Evolutionary conservation across 352 stramenopile species (phyloP).

Genomic region (Globisporangium heterothallicum): DNA sequence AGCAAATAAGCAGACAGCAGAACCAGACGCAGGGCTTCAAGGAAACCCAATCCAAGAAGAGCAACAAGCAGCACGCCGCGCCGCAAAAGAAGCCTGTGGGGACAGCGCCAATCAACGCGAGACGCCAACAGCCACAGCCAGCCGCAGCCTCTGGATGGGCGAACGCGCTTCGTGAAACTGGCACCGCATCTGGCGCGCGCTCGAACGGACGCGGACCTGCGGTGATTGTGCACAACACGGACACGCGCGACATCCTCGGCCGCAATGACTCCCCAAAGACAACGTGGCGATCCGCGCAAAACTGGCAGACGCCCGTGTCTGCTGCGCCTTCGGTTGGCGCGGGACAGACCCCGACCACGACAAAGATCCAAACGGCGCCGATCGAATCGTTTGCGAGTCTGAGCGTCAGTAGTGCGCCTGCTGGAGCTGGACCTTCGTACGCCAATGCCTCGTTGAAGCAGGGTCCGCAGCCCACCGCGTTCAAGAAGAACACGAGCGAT

Average conservation of each 20-base stretch:
- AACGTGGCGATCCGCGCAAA: conserved; percentile 47
- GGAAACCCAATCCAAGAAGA: conserved; percentile 35
- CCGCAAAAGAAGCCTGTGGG: conserved; percentile 20
- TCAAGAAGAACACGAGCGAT: conserved; percentile 58
- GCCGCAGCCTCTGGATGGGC: conserved; percentile 52
- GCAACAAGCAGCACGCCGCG: conserved; percentile 32
- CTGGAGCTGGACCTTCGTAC: conserved; percentile 28
- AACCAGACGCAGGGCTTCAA: conserved; percentile 36
- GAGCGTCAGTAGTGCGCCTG: conserved; percentile 20
- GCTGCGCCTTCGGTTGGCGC: conserved; percentile 10
- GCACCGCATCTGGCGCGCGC: conserved; percentile 20
- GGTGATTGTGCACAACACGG: conserved; percentile 59
- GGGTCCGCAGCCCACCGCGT: conserved; percentile 23
- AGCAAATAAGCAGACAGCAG: conserved; percentile 35
- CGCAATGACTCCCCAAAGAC: conserved; percentile 31
- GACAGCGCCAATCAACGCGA: background rate
- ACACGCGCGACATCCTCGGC: conserved; percentile 35
- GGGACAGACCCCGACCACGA: conserved; percentile 31
- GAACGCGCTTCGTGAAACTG: conserved; percentile 69
- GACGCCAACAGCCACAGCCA: conserved; percentile 19
- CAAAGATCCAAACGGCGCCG: conserved; percentile 60
- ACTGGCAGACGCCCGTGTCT: conserved; percentile 37
- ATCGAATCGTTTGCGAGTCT: conserved; percentile 46
- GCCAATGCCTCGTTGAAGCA: conserved; percentile 26
- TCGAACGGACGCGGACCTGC: conserved; percentile 24